Base-by-base conservation (phyloP, 2,329 filamentous ascomycete species). In the Acarospora socialis region DNA sequence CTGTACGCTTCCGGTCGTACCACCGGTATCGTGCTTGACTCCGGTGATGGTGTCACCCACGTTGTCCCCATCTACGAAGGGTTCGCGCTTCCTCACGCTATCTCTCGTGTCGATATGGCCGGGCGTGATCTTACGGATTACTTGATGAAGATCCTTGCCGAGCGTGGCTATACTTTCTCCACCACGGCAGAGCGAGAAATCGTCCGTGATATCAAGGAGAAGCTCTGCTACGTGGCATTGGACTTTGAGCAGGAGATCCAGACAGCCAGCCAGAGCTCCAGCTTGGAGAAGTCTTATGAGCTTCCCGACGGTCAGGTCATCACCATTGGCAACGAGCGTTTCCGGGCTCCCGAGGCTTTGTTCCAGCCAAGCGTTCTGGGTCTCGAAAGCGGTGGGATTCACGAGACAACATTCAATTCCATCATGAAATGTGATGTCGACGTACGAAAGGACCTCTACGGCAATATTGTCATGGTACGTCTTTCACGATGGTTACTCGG, bases 351-450 rank as follows among this genome's bases (percentile, higher is more conserved):
- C 50, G 90, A 98, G 73, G 87, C 90, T 66, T 81, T 98, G 55
- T 98, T 98, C 86, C 83, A 94, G 74, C 90, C 90, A 59, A 90
- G 81, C 48, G 87, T 95, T 52, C 72, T 98, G 52, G 90, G 90
- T 78, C 86, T 94, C 56, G 90, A 98, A 70, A 84, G 77, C 64
- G 87, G 87, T 59, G 90, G 90, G 68, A 95, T 98, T 68, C 90
- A 95, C 71, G 86, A 93, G 60, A 95, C 87, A 61, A 95, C 90
- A 54, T 95, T 94, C 82, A 95, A 95, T 81, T 95, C 90, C 56
- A 94, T 98, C 79, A 95, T 95, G 84, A 98, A 98, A 81, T 95
- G 90, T 66, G 90, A 98, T 67, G 86, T 98, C 65, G 90, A 98
- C 65, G 90, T 98, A 67, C 82, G 90, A 73, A 95, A 95, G 79